Evolutionary conservation across 352 stramenopile genomes (phyloP).

Genomic region (Plasmopara halstedii): DNA sequence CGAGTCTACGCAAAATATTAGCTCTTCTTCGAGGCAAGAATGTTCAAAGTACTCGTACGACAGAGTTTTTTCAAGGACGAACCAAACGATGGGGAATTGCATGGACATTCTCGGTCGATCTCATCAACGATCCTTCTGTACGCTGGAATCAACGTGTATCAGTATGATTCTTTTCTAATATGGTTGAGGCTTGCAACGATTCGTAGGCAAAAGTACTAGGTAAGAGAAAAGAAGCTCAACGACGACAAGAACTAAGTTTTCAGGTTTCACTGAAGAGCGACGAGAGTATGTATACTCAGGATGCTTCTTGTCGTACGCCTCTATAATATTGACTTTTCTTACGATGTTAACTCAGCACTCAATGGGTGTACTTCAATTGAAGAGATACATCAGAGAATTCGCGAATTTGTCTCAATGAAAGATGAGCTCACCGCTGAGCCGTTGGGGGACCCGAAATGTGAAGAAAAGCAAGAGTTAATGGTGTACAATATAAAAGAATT

Average conservation of each 20-base stretch:
- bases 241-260: conserved; percentile 51
- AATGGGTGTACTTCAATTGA: conserved; percentile 34
- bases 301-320: background rate
- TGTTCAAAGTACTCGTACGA: conserved; percentile 75
- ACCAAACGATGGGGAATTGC: conserved; percentile 91
- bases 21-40: conserved; percentile 63
- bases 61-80: conserved; percentile 92
- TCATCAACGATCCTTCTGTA: conserved; percentile 31
- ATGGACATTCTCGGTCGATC: conserved; percentile 77
- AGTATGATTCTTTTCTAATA: background rate
- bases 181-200: background rate
- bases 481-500: background rate
- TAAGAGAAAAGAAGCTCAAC: conserved; percentile 73
- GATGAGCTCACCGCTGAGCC: conserved; percentile 4
- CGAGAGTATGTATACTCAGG: conserved; percentile 9
- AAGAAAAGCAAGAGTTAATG: background rate
- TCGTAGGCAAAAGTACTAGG: conserved; percentile 68
- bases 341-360: background rate
- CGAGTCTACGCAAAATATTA: conserved; percentile 86
- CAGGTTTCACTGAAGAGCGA: conserved; percentile 19
- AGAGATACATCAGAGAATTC: conserved; percentile 35
- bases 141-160: background rate
- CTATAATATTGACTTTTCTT: background rate
- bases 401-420: conserved; percentile 27
- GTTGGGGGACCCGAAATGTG: background rate